These are phyloP conservation scores for Fusarium tanahbumbuense DNA, from an alignment of 2,329 filamentous ascomycete species.

Conservation along the genomic window DNA sequence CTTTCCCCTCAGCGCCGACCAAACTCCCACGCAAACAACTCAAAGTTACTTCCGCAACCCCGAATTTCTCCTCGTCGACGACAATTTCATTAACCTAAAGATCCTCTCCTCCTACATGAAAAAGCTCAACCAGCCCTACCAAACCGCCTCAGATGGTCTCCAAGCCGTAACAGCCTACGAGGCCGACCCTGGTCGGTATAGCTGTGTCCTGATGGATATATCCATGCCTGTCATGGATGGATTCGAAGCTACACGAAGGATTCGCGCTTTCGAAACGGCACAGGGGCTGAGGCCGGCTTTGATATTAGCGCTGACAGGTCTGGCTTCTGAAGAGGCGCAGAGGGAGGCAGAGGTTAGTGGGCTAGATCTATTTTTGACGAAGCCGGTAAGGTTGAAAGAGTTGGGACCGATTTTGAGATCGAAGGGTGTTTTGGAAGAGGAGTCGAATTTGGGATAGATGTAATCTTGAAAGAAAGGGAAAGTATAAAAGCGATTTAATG, in stretches of 20 bases:
- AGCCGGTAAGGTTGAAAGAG: constrained; percentile 61
- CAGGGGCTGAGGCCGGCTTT: constrained; percentile 55
- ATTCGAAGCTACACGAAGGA: constrained; percentile 61
- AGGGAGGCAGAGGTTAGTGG: constrained; percentile 65
- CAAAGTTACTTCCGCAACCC: constrained; percentile 4
- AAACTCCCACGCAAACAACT: constrained; percentile 8
- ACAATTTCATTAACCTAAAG: constrained; percentile 56
- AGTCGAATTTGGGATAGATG: constrained; percentile 13
- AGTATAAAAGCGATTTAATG: not conserved
- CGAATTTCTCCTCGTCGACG: constrained; percentile 54
- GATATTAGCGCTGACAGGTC: constrained; percentile 65
- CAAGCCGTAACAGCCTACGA: constrained; percentile 50
- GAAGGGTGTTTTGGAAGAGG: constrained; percentile 32
- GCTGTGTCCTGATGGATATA: constrained; percentile 60
- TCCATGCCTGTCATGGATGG: constrained; percentile 70
- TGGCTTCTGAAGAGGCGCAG: constrained; percentile 62
- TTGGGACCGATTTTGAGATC: constrained; percentile 43
- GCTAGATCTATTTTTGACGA: constrained; percentile 66
- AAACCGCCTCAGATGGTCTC: constrained; percentile 50
- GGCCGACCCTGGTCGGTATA: constrained; percentile 38
- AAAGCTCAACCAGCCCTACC: constrained; percentile 48
- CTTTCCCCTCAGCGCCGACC: constrained; percentile 20
- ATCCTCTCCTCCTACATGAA: constrained; percentile 51
- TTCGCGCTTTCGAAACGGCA: constrained; percentile 61
- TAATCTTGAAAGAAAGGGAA: not conserved